Evolutionary conservation across 2,329 filamentous ascomycete species (phyloP), one percentile per base, ranked within the genome.

Genomic region (Alternaria sp.): DNA sequence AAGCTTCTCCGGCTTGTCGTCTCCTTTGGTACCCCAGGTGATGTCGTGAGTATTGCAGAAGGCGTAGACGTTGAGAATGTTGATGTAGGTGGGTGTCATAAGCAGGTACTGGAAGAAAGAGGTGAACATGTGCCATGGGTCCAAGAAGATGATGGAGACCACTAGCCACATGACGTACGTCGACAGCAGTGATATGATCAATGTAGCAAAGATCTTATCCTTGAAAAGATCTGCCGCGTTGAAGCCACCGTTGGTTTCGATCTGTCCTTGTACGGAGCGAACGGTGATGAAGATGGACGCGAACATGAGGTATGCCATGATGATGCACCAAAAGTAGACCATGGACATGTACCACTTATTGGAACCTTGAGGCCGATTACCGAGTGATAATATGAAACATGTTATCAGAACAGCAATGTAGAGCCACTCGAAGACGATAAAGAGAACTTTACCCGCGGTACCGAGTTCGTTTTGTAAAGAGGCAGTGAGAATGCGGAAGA

Each of bases 121-220:
- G n/a, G 96, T 98, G 80, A 97, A 87, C 94, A 99, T 98, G 83
- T 99, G 96, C 95, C 96, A 99, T 5, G 96, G 96, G 79, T 99
- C 96, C 80, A 98, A 89, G 89, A 98, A 98, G 71, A 99, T 85
- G 69, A 99, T 86, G 9, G 94, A 97, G 0, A 93, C 92, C 55
- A 99, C 82, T 63, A 98, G 87, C 91, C 94, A 99, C 75, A 99
- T 90, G 66, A 96, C 87, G 78, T 96, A 99, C 0, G 96, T 99
- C 11, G 94, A 96, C 74, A 92, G 87, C 74, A 98, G 88, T 1
- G 94, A 97, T 55, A 99, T 89, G 72, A 99, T 96, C 67, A 99
- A 87, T 33, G 93, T 96, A 81, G 96, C 94, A 83, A 99, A 98
- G 62, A 96, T 88, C 67, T 89, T 86, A 80, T 99, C 97, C 73